These are phyloP conservation scores for Hirsutella thompsonii DNA, from an alignment of 2,329 filamentous ascomycete genomes.

Conservation along the genomic window DNA sequence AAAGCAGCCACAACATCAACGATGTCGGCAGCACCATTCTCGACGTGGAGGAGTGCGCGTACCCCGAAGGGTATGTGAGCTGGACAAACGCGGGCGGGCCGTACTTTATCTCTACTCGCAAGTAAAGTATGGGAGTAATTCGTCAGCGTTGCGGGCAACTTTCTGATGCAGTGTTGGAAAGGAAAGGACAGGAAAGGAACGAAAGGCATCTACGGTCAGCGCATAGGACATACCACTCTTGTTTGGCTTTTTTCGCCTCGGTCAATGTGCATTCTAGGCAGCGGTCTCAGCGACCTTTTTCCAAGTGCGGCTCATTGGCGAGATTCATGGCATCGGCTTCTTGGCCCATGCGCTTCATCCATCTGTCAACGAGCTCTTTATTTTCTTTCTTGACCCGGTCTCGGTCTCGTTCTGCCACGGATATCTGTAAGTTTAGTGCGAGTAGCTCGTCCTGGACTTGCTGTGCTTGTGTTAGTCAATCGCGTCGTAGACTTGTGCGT, in stretches of 20 bases:
- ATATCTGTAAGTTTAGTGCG: slow-evolving; percentile 73
- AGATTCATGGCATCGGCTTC: slow-evolving; percentile 83
- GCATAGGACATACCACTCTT: slow-evolving; percentile 19
- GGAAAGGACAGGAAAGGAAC: slow-evolving; percentile 6
- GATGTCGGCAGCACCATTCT: slow-evolving; percentile 75
- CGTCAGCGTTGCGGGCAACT: slow-evolving; percentile 14
- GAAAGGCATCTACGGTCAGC: slow-evolving; percentile 6
- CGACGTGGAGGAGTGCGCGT: slow-evolving; percentile 52
- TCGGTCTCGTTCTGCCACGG: slow-evolving; percentile 66
- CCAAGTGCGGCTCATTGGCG: slow-evolving; percentile 36
- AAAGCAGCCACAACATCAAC: slow-evolving; percentile 62
- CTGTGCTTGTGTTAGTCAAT: slow-evolving; percentile 19
- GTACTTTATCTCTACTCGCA: slow-evolving; percentile 82
- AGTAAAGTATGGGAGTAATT: slow-evolving; percentile 26
- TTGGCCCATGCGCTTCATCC: slow-evolving; percentile 77
- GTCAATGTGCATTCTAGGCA: not conserved
- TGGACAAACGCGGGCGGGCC: slow-evolving; percentile 78
- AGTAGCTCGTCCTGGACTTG: slow-evolving; percentile 90
- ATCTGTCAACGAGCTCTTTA: slow-evolving; percentile 75
- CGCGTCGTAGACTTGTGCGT: not conserved
- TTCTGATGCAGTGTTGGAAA: slow-evolving; percentile 4
- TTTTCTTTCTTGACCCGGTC: slow-evolving; percentile 71
- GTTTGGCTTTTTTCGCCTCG: slow-evolving; percentile 1
- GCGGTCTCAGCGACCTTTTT: slow-evolving; percentile 8
- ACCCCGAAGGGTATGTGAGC: slow-evolving; percentile 66